phyloP scores from a whole-genome alignment of 2,329 filamentous ascomycete species.

The Ceratocystis eucalypticola region DNA sequence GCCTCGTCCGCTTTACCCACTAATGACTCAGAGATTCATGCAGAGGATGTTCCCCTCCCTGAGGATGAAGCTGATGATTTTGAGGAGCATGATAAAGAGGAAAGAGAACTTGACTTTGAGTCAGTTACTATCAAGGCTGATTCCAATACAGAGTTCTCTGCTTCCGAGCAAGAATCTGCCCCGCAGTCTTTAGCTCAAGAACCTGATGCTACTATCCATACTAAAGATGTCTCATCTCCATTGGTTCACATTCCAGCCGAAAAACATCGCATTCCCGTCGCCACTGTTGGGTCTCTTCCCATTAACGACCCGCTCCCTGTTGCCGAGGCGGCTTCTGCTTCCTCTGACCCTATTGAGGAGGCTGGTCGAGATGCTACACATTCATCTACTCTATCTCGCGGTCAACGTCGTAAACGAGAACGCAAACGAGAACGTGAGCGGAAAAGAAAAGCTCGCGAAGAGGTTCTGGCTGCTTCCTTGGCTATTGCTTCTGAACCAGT shows the following conservation, averaged over 20 bases:
- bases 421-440: neutral
- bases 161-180: neutral
- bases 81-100: neutral
- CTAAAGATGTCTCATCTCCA: neutral
- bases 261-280: neutral
- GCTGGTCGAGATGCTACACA: neutral
- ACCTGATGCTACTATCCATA: neutral
- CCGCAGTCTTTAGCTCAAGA: neutral
- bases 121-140: too few relatives aligned
- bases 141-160: neutral
- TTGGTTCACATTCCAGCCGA: neutral
- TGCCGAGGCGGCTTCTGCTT: neutral
- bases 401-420: neutral
- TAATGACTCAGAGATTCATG: neutral
- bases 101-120: neutral
- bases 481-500: neutral
- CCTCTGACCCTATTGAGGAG: neutral
- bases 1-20: neutral
- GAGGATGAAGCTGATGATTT: neutral
- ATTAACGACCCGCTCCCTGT: neutral
- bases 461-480: neutral
- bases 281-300: neutral
- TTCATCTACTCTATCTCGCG: neutral
- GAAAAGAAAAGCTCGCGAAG: neutral
- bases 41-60: neutral